Base-by-base conservation (phyloP, 2,329 filamentous ascomycete species). In the Fusarium sp. region DNA sequence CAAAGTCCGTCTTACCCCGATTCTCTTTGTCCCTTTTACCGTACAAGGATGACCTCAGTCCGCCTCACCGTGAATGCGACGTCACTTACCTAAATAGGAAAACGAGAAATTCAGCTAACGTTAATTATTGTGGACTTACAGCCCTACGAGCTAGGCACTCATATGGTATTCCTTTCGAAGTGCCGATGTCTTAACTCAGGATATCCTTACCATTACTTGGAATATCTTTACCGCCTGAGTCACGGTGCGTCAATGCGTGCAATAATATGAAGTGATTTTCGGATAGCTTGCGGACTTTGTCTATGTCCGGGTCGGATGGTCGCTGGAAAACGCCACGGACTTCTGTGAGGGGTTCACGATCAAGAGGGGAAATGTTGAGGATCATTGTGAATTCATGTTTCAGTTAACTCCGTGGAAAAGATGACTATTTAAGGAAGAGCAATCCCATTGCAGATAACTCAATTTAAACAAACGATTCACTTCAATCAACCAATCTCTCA, bases 361-460 rank as follows among this genome's bases (percentile, higher is more conserved):
- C 15, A 44, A 38, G 63, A 45, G 58, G 58, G 66, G 44, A 39
- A 59, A 43, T 40, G 5, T 20, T 1, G 15, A 60, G 66, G 18
- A 51, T 44, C 42, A 60, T 48, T 63, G 66, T 70, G 66, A 67
- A 70, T 48, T 14, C 48, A 42, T 14, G 11, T 33, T 6, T 24
- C 18, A 17, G 8, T 20, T 14, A 40, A 13, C n/a, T 24, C 22
- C 22, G 22, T 24, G 22, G 8, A 31, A 8, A 14, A 36, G 42
- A 18, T 24, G 22, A 14, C 14, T 67, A 72, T 40, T 58, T 61
- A 72, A 67, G 28, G 33, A 17, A 38, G 20, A 6, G 17, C n/a
- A 34, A 20, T 46, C 39, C 40, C 54, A 10, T 20, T n/a, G 4
- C 50, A 3, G 9, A 33, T 5, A 14, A 8, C 42, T 43, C 40